phyloP scores from a whole-genome alignment of 495 filamentous ascomycete species.

The Lasiosphaeria ovina region DNA sequence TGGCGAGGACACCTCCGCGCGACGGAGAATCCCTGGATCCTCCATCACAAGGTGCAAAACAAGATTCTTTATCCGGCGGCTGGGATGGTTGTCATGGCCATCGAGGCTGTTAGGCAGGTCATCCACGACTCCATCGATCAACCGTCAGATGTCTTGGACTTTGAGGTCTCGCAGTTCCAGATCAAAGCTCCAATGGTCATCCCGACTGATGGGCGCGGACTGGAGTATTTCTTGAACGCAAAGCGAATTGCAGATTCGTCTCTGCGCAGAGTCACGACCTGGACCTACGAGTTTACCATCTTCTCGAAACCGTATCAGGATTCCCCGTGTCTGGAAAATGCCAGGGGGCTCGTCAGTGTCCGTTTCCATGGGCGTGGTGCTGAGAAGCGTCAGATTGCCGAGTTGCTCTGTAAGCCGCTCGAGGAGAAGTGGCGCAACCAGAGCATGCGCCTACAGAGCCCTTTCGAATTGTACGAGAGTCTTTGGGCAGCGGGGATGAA shows the following conservation, averaged over 20 bases:
- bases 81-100: constrained; percentile 47
- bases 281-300: constrained; percentile 26
- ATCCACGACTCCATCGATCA: constrained; percentile 41
- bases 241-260: constrained; percentile 10
- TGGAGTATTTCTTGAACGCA: constrained; percentile 16
- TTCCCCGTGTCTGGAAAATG: constrained; percentile 27
- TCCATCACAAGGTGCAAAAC: constrained; percentile 37
- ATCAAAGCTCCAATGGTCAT: constrained; percentile 32
- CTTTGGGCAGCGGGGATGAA: constrained; percentile 12
- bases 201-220: constrained; percentile 5
- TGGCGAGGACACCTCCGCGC: constrained; percentile 49
- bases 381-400: not conserved
- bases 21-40: constrained; percentile 44
- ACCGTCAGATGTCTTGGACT: constrained; percentile 12
- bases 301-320: constrained; percentile 27
- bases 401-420: constrained; percentile 4
- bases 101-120: constrained; percentile 46
- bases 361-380: constrained; percentile 17
- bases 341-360: constrained; percentile 26
- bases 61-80: constrained; percentile 48
- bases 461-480: constrained; percentile 17
- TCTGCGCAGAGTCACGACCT: constrained; percentile 12
- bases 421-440: not conserved
- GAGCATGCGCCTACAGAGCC: not conserved
- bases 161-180: constrained; percentile 19